phyloP scores from a whole-genome alignment of 164 flowering plant species.

The Umbellularia californica region DNA sequence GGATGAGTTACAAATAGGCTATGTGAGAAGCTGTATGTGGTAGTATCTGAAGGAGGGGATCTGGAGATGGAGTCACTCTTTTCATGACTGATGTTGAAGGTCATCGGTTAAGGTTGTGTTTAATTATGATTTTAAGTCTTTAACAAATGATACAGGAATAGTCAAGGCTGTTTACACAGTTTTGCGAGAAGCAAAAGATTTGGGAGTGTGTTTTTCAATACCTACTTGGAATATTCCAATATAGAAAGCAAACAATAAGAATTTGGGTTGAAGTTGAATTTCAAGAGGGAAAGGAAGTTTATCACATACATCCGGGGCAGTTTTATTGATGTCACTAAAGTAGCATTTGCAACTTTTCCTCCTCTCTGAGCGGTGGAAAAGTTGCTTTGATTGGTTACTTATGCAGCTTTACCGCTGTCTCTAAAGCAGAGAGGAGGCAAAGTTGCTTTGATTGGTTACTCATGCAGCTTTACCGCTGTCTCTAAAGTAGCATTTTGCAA shows the following conservation, averaged over 20 bases:
- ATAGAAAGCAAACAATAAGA: slow-evolving; percentile 50
- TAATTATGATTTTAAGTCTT: slow-evolving; percentile 94
- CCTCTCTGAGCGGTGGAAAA: too few species aligned
- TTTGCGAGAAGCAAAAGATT: slow-evolving; percentile 88
- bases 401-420: too few species aligned
- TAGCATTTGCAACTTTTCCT: too few species aligned
- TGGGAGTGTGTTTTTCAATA: slow-evolving; percentile 70
- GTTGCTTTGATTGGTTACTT: too few species aligned
- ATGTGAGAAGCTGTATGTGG: slow-evolving; percentile 75
- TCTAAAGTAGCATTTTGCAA: too few species aligned
- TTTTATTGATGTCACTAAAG: too few species aligned
- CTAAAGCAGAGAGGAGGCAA: too few species aligned
- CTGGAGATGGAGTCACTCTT: slow-evolving; percentile 98
- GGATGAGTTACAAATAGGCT: slow-evolving; percentile 83
- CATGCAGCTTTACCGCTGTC: too few species aligned
- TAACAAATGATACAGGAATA: slow-evolving; percentile 86
- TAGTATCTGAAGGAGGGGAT: slow-evolving; percentile 83
- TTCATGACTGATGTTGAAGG: slow-evolving; percentile 83
- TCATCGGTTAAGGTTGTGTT: slow-evolving; percentile 96
- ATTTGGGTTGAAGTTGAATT: too few species aligned
- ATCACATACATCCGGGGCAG: too few species aligned
- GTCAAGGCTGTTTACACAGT: slow-evolving; percentile 98
- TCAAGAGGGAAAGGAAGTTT: too few species aligned
- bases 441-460: too few species aligned
- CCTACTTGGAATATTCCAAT: slow-evolving; percentile 92